phyloP scores from a whole-genome alignment of 2,329 filamentous ascomycete genomes.

The Capronia coronata region DNA sequence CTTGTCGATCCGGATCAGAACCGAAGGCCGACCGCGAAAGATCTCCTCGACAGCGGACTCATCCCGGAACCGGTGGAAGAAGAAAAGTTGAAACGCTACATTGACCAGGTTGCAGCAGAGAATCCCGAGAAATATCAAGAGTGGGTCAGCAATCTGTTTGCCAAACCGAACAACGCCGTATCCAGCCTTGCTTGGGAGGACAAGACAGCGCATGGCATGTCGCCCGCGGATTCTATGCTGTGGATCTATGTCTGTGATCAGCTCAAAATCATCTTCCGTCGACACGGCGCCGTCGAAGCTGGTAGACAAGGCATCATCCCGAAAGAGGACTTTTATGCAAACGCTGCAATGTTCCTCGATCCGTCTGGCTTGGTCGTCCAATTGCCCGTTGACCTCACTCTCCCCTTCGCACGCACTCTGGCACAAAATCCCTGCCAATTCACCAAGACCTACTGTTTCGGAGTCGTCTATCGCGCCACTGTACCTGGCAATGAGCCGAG shows the following conservation, averaged over 20 bases:
- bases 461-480: slow-evolving; percentile 68
- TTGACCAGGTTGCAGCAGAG: slow-evolving; percentile 73
- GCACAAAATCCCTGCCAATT: slow-evolving; percentile 59
- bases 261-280: slow-evolving; percentile 70
- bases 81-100: slow-evolving; percentile 75
- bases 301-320: slow-evolving; percentile 72
- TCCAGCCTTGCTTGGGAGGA: slow-evolving; percentile 26
- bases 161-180: slow-evolving; percentile 19
- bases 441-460: slow-evolving; percentile 78
- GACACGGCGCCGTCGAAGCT: slow-evolving; percentile 81
- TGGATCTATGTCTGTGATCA: slow-evolving; percentile 68
- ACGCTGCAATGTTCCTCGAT: slow-evolving; percentile 72
- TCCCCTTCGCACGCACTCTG: slow-evolving; percentile 79
- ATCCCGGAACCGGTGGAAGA: slow-evolving; percentile 89
- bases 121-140: slow-evolving; percentile 61
- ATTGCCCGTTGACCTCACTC: slow-evolving; percentile 85
- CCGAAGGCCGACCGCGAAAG: slow-evolving; percentile 72
- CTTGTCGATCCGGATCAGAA: slow-evolving; percentile 76
- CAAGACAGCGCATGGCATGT: slow-evolving; percentile 18
- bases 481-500: slow-evolving; percentile 72
- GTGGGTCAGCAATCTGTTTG: slow-evolving; percentile 18
- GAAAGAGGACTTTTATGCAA: slow-evolving; percentile 67
- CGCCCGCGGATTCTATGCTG: slow-evolving; percentile 56
- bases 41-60: slow-evolving; percentile 77
- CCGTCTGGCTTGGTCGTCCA: slow-evolving; percentile 74